Base-by-base conservation (phyloP, 2,329 filamentous ascomycete species). In the Parastagonospora nodorum region DNA sequence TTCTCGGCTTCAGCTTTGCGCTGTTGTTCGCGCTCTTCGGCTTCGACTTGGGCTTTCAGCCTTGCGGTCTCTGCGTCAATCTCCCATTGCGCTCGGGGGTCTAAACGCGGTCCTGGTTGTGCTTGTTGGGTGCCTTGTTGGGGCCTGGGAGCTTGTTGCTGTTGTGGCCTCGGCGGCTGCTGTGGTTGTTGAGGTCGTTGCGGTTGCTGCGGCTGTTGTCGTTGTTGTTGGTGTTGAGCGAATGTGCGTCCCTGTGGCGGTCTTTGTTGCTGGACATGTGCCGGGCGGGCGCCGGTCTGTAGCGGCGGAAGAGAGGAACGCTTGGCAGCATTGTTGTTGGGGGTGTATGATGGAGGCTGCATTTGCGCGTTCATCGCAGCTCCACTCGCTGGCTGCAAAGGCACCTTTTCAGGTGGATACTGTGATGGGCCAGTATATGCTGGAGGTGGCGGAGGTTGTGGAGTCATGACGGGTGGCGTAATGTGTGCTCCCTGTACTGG, bases 41-140 rank as follows among this genome's bases (percentile, higher is more conserved):
- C 72, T 36, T 75, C 69, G 9, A 76, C 74, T 56, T 77, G 71
- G 2, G 73, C 74, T 53, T 74, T 75, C 10, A 81, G 64, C 1
- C 76, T 77, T 43, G 74, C 76, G 9, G 78, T 81, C 61, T 82
- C 78, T 50, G 74, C 74, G 50, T 81, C 77, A 53, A 80, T 73
- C 60, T 80, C 77, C 80, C 77, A 83, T 67, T 82, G 79, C 15
- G 68, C 71, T 27, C 79, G 78, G 2, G 82, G 78, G 53, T 84
- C 81, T 8, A 70, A 47, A 8, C 40, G 75, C 8, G 47, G 52
- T 7, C 38, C 45, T 29, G 16, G 38, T 29, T 47, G 45, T 38
- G 45, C 14, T 3, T 42, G 50, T 37, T 57, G 53, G 1, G 69
- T n/a, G 71, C 67, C 28, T 74, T 73, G 35, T 75, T 70, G 58